Conservation (phyloP, 2,329 filamentous ascomycete genomes). For the Exophiala mesophila region DNA sequence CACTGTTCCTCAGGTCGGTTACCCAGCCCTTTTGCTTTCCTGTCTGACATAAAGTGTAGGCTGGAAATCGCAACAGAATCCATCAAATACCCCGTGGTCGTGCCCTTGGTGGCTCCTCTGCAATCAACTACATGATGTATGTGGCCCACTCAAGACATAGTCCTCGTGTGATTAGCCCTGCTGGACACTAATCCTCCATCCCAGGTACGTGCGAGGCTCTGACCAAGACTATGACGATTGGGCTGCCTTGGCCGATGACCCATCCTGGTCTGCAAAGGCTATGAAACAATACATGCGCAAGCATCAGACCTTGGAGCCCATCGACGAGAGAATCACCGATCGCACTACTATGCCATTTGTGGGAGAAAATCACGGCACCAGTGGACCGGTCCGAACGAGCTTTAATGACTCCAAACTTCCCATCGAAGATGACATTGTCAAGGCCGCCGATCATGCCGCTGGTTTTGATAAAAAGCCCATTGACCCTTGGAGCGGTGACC, state of each 20-base stretch:
- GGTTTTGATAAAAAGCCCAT: conserved; percentile 21
- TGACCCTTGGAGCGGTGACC: conserved; percentile 24
- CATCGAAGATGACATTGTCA: conserved; percentile 23
- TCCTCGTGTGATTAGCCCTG: not conserved
- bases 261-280: conserved; percentile 29
- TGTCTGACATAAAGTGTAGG: conserved; percentile 2
- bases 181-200: not conserved
- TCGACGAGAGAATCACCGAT: conserved; percentile 23
- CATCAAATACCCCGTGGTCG: conserved; percentile 31
- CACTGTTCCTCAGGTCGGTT: conserved; percentile 29
- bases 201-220: conserved; percentile 25
- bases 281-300: conserved; percentile 29
- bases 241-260: conserved; percentile 29
- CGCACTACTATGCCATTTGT: conserved; percentile 20
- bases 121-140: conserved; percentile 31
- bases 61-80: conserved; percentile 19
- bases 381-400: conserved; percentile 34
- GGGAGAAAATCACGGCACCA: conserved; percentile 26
- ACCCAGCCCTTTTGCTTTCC: conserved; percentile 9
- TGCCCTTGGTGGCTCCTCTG: conserved; percentile 32
- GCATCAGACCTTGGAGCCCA: conserved; percentile 32
- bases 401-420: conserved; percentile 23
- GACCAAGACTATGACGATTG: conserved; percentile 33
- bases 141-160: not conserved
- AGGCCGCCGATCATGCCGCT: conserved; percentile 19